phyloP scores from a whole-genome alignment of 2,329 filamentous ascomycete genomes.

The Albophoma yamanashiensis region DNA sequence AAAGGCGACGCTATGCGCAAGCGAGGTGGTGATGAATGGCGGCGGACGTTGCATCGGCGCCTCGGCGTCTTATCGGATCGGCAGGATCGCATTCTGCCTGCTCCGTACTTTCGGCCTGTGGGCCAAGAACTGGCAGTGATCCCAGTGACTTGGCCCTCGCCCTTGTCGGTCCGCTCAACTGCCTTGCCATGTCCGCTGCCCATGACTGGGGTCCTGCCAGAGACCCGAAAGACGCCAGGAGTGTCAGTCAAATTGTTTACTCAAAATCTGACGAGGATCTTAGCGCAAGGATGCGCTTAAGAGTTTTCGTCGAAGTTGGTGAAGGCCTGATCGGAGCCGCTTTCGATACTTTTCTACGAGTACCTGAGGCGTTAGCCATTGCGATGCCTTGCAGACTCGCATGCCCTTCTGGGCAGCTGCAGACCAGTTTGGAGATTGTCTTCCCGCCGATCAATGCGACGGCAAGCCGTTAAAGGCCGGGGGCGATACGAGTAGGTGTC shows the following conservation, averaged over 20 bases:
- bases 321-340: not conserved
- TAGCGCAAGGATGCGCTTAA: not conserved
- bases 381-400: not conserved
- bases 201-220: not conserved
- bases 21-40: not conserved
- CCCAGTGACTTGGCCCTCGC: not conserved
- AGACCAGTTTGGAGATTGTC: not conserved
- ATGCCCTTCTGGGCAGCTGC: not conserved
- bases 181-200: not conserved
- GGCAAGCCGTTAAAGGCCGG: not conserved
- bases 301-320: not conserved
- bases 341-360: not conserved
- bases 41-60: not conserved
- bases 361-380: too few species aligned
- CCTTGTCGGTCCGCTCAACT: not conserved
- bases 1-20: not conserved
- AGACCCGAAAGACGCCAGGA: not conserved
- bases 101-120: too few species aligned
- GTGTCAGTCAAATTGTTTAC: not conserved
- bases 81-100: not conserved
- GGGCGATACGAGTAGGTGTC: not conserved
- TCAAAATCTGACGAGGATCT: not conserved
- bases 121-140: not conserved
- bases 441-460: not conserved
- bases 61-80: not conserved